Conservation (phyloP, 1,139 yeast species). For the Yamadazyma conglobata region DNA sequence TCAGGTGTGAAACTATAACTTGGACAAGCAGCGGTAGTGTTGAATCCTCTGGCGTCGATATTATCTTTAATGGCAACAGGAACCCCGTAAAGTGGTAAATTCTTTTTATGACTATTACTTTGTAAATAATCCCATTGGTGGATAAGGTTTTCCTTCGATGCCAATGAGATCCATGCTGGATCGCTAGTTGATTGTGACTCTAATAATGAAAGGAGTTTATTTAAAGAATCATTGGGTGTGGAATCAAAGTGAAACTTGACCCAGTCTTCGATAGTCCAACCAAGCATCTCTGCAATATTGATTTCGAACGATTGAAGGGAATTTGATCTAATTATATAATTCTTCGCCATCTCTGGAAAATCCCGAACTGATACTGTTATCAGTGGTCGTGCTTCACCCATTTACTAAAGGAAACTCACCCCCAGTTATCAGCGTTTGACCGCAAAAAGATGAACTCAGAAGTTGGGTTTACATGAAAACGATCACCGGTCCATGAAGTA, state of each 20-base stretch:
- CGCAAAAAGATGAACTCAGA: too few species aligned
- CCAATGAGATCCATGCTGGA: constrained; percentile 89
- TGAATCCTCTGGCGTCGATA: constrained; percentile 77
- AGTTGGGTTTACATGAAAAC: too few species aligned
- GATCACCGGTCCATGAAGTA: too few species aligned
- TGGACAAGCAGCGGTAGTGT: constrained; percentile 96
- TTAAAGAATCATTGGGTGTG: constrained; percentile 61
- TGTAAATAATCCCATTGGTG: constrained; percentile 82
- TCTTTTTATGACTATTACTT: constrained; percentile 49
- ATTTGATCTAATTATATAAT: too few species aligned
- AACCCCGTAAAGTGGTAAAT: constrained; percentile 76
- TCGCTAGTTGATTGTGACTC: constrained; percentile 49
- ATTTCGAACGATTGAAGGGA: too few species aligned
- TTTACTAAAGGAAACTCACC: too few species aligned
- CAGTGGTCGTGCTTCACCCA: too few species aligned
- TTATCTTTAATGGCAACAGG: constrained; percentile 95
- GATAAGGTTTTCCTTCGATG: constrained; percentile 52
- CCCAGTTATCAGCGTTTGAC: too few species aligned
- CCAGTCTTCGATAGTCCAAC: constrained; percentile 61
- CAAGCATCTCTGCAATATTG: too few species aligned
- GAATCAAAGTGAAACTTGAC: constrained; percentile 57
- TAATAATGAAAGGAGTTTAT: constrained; percentile 46
- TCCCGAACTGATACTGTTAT: too few species aligned
- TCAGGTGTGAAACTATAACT: constrained; percentile 65
- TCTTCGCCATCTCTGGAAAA: too few species aligned